Evolutionary conservation across 257 asterid species (phyloP).

Genomic region (Nicotiana otophora): DNA sequence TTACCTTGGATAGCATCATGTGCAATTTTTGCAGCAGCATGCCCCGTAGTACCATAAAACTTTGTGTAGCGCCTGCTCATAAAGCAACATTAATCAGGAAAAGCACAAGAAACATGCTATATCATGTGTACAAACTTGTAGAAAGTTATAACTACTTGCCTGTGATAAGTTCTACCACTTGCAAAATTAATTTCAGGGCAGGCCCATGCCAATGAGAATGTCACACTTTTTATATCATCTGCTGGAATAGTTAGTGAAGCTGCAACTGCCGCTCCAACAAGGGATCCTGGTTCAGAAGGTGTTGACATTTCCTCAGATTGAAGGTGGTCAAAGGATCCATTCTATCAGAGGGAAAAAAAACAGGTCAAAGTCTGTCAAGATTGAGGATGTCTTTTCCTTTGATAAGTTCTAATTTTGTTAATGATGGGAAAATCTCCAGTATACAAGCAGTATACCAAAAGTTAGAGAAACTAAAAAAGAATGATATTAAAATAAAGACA

Average conservation of each 20-base stretch:
- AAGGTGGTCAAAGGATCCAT: conserved; percentile 81
- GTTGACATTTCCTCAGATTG: conserved; percentile 52
- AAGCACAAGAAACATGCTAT: conserved; percentile 5
- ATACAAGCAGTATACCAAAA: not conserved
- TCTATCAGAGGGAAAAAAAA: conserved; percentile 41
- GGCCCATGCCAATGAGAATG: conserved; percentile 87
- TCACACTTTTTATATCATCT: conserved; percentile 46
- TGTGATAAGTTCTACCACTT: conserved; percentile 87
- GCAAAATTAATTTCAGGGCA: conserved; percentile 78
- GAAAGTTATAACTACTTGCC: conserved; percentile 37
- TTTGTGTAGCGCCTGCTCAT: conserved; percentile 77
- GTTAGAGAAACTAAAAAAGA: not conserved
- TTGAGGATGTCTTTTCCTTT: not conserved
- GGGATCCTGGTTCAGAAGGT: conserved; percentile 80
- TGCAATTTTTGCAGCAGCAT: conserved; percentile 70
- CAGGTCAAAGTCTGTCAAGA: conserved; percentile 31
- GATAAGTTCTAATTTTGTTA: not conserved
- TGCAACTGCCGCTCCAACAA: conserved; percentile 88
- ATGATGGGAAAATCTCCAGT: not conserved
- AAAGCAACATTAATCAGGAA: conserved; percentile 18
- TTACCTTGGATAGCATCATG: conserved; percentile 83
- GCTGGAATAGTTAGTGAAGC: conserved; percentile 78
- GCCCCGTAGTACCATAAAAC: conserved; percentile 63
- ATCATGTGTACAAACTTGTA: not conserved
- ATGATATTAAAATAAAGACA: not conserved